phyloP scores from a whole-genome alignment of 23 red algal genomes.

The Gracilaria domingensis region DNA sequence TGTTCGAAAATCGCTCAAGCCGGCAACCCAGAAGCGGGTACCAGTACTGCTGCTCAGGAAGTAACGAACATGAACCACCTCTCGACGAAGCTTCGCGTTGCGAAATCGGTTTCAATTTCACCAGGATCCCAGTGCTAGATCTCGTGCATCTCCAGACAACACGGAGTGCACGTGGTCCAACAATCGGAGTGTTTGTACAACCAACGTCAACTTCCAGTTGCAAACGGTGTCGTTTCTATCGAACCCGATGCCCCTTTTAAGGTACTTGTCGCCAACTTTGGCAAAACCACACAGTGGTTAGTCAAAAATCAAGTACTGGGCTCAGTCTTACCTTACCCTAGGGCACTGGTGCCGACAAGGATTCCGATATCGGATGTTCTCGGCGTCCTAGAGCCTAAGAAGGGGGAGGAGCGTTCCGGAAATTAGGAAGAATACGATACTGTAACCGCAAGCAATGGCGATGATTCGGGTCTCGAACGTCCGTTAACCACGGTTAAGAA shows the following conservation, averaged over 20 bases:
- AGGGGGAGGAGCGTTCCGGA: background rate
- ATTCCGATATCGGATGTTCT: constrained; percentile 9
- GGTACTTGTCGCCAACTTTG: constrained; percentile 27
- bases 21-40: background rate
- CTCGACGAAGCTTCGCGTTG: background rate
- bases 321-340: constrained; percentile 1
- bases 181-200: background rate
- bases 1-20: background rate
- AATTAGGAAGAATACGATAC: background rate
- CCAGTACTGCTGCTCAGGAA: background rate
- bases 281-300: background rate
- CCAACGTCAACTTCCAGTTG: background rate
- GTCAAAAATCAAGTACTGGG: constrained; percentile 9
- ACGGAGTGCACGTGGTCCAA: background rate
- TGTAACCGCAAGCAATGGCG: too few species aligned
- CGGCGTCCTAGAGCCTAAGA: background rate
- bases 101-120: background rate
- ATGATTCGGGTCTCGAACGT: background rate
- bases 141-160: background rate
- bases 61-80: background rate
- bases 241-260: constrained; percentile 1
- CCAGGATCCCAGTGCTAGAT: background rate
- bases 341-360: background rate
- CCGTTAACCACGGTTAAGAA: background rate
- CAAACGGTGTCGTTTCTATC: constrained; percentile 8